phyloP scores from a whole-genome alignment of 805 yeast species.

The Yamadazyma paraphyllophila region DNA sequence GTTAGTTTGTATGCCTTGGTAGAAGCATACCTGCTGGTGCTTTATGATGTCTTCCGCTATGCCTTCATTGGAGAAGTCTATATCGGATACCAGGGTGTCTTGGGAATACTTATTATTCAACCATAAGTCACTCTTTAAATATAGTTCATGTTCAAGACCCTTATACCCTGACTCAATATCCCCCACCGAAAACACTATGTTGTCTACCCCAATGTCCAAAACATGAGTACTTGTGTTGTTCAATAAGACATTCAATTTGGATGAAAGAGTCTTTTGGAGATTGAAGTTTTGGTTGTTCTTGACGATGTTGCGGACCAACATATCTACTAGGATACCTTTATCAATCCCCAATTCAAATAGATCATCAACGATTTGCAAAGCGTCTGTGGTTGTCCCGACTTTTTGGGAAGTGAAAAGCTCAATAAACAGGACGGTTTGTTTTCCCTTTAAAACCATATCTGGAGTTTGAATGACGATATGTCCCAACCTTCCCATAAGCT shows the following conservation, averaged over 20 bases:
- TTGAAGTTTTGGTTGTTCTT: slow-evolving; percentile 7
- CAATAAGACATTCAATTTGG: slow-evolving; percentile 5
- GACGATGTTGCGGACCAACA: slow-evolving; percentile 7
- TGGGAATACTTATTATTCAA: background rate
- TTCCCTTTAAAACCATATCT: slow-evolving; percentile 21
- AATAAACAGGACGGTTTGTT: slow-evolving; percentile 48
- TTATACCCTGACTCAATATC: background rate
- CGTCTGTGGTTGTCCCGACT: slow-evolving; percentile 20
- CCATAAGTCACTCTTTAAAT: slow-evolving; percentile 6
- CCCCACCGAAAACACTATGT: background rate
- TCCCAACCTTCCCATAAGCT: slow-evolving; percentile 75
- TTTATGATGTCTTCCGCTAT: slow-evolving; percentile 3
- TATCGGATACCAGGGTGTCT: too few relatives aligned
- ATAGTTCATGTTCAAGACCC: slow-evolving; percentile 9
- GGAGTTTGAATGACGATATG: slow-evolving; percentile 27
- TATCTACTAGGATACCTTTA: slow-evolving; percentile 6
- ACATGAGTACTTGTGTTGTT: background rate
- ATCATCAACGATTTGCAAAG: slow-evolving; percentile 16
- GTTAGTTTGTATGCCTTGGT: background rate
- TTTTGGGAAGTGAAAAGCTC: slow-evolving; percentile 53
- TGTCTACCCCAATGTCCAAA: slow-evolving; percentile 4
- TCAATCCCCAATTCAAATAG: slow-evolving; percentile 26
- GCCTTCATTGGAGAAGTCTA: background rate
- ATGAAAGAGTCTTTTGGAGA: slow-evolving; percentile 10
- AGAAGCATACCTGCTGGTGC: background rate